Evolutionary conservation across 225 moss, liverwort and hornwort species (phyloP), one percentile per base, ranked within the genome.

Genomic region (Pseudisothecium myosuroides): DNA sequence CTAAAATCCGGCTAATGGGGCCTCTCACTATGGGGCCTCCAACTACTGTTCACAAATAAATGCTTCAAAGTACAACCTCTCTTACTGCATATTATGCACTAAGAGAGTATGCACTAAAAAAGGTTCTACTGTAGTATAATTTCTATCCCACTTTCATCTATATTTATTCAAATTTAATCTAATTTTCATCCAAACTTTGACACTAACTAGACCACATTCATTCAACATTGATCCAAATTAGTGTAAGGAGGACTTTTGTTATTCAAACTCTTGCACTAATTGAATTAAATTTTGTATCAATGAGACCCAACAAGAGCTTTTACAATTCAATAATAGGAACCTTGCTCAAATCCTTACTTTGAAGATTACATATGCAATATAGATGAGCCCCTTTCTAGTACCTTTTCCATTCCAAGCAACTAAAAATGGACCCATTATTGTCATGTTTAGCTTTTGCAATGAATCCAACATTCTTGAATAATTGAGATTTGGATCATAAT

Each of bases 211-310:
- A 69, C 7, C 1, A 1, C 13, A 68, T 68, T 69, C 39, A 69
- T 69, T 47, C 17, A 47, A 27, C 3, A 26, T 47, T 74, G 29
- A 74, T 31, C 2, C 11, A 18, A 74, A 18, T 74, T 11, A 17
- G 10, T 29, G 2, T 11, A 73, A 73, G 2, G 17, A 1, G 9
- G 6, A 0, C 1, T 29, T 0, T 0, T 11, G 11, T 47, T 47
- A 31, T 31, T 74, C 29, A 74, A 74, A 47, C 2, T 69, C 39
- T 69, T 24, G 4, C 4, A 24, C 5, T 14, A 39, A 23, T 18
- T 45, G 6, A 18, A 2, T 4, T 31, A 31, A 11, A 4, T 31
- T 74, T 75, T 75, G 11, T 4, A 12, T 29, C 17, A 74, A 29
- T 4, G 4, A 49, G 12, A 10, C 0, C 11, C 20, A 32, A 32